Percentiles rank a stretch among this genome's conserved stretches.
Evolutionary conservation across 306 rosid species (phyloP).

Genomic region (Castanopsis chinensis): DNA sequence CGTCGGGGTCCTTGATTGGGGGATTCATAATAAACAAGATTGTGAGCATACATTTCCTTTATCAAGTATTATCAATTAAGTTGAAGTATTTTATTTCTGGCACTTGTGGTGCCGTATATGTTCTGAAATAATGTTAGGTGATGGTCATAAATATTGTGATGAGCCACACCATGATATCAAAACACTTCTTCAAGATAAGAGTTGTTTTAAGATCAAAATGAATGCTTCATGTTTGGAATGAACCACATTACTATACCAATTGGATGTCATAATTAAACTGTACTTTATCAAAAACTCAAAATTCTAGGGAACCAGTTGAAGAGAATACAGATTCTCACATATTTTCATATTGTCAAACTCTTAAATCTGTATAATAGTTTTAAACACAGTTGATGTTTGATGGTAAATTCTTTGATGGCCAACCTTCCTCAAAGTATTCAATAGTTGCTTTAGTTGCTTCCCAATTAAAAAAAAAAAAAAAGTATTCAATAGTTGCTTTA

Average conservation of each 20-base stretch:
- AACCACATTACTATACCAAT: neutral
- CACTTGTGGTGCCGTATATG: neutral
- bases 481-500: too few relatives aligned
- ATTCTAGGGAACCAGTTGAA: neutral
- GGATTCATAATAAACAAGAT: neutral
- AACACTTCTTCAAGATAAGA: neutral
- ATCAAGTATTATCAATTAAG: neutral
- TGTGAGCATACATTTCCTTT: neutral
- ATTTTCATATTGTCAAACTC: neutral
- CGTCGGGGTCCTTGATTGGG: constrained; percentile 4
- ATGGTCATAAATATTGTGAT: neutral
- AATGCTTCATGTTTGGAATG: neutral
- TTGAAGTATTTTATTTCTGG: neutral
- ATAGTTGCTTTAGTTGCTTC: neutral
- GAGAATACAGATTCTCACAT: neutral
- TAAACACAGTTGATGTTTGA: too few relatives aligned
- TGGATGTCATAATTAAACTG: neutral
- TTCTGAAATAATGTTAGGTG: constrained; percentile 1
- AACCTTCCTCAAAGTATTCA: too few relatives aligned
- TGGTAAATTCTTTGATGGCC: too few relatives aligned
- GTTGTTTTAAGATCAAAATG: neutral
- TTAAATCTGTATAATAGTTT: neutral
- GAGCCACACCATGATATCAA: neutral
- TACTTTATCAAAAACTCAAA: neutral
- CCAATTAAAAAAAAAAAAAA: too few relatives aligned